Evolutionary conservation across 768 basidiomycete genomes (phyloP), one percentile per base, ranked within the genome.

Genomic region (Rossbeevera mucosa): DNA sequence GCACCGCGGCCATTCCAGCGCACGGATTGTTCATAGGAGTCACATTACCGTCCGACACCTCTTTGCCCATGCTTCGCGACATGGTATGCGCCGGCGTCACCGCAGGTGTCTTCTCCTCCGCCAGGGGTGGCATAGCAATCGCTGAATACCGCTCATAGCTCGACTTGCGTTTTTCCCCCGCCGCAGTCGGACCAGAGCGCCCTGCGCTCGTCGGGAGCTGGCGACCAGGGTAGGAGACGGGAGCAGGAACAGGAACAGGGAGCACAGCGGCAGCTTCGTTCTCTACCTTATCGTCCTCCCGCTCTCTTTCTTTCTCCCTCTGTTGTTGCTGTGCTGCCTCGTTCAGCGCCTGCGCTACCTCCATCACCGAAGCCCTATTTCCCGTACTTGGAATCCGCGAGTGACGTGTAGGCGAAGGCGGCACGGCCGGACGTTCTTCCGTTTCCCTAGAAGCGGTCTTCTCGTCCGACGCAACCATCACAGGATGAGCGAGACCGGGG

Each of bases 311-410:
- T 29, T 22, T 29, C 12, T 47, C 30, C 40, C 38, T 45, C 7
- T 43, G 44, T 9, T 60, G 50, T 20, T 48, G 54, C 48, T 52
- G 50, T 29, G 62, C 62, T 5, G 64, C 69, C 52, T 78, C 74
- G 29, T 64, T 73, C 49, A 88, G 64, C 8, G 79, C 77, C 63
- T 83, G 84, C 3, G 86, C 86, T 11, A 91, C 80, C 38, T 91
- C 86, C 88, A 91, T 90, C 21, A 82, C 86, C 13, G 82, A 80
- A 18, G 85, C 80, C 53, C 89, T 73, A 48, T 79, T 81, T 14
- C 86, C 85, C 5, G 85, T 79, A 60, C 80, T 87, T 5, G 86
- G 80, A 47, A 84, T 83, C 20, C 86, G 81, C 42, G 70, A 52
- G 59, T 78, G 79, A 47, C 74, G 76, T 4, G 69, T 61, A 5